Conservation (phyloP, 306 rosid genomes). For the Gastrolobium villosum region DNA sequence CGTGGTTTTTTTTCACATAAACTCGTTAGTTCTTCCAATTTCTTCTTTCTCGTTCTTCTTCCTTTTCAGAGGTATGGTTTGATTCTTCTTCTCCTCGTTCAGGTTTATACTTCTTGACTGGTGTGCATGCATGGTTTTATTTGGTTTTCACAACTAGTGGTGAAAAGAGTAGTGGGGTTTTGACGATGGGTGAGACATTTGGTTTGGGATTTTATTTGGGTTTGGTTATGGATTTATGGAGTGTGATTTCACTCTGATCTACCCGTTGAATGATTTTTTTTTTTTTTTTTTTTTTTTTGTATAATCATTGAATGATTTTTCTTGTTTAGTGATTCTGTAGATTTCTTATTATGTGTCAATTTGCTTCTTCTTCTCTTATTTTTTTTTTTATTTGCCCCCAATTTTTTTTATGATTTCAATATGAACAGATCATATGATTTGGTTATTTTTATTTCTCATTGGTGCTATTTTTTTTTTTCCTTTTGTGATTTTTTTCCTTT, state of each 20-base stretch:
- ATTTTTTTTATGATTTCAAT: neutral
- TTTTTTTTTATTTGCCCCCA: neutral
- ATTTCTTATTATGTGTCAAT: too few species aligned
- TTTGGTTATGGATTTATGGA: neutral
- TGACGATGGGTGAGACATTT: neutral
- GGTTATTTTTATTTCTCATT: neutral
- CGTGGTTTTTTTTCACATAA: too few species aligned
- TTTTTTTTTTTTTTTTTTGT: too few species aligned
- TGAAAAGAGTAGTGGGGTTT: conserved; percentile 38
- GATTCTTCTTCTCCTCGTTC: too few species aligned
- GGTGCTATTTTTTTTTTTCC: neutral
- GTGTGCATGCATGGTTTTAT: too few species aligned
- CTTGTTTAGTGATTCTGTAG: neutral
- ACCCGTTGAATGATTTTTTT: conserved; percentile 8
- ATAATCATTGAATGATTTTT: neutral
- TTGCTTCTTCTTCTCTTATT: too few species aligned
- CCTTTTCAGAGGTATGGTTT: too few species aligned
- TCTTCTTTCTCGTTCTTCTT: too few species aligned
- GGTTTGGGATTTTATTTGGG: conserved; percentile 20
- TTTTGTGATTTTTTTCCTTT: neutral
- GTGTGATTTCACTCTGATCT: neutral
- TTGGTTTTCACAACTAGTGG: neutral
- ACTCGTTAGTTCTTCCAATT: too few species aligned
- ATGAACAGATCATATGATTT: neutral
- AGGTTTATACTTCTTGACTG: too few species aligned